Conservation (phyloP, 768 basidiomycete genomes). For the Pulveroboletus frians region DNA sequence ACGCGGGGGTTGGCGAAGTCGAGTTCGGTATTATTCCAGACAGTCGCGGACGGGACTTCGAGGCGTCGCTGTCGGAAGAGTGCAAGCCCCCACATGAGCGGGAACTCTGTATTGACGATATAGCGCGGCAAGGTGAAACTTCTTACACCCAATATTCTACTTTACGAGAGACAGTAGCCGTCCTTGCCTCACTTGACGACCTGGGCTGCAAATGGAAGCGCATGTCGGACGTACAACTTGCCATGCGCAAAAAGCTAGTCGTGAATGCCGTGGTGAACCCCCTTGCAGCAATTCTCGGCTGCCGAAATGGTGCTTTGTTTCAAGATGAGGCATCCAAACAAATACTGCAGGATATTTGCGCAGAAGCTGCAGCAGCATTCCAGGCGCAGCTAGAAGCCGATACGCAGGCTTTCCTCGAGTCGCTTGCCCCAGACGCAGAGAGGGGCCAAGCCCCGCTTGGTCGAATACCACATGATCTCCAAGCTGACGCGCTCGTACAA, state of each 20-base stretch:
- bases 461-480: slow-evolving; percentile 45
- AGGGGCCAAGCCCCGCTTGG: slow-evolving; percentile 27
- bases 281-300: slow-evolving; percentile 74
- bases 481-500: slow-evolving; percentile 39
- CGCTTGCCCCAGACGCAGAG: slow-evolving; percentile 22
- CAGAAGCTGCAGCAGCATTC: slow-evolving; percentile 68
- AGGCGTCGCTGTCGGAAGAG: slow-evolving; percentile 43
- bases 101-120: slow-evolving; percentile 47
- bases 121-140: slow-evolving; percentile 36
- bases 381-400: slow-evolving; percentile 44
- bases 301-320: slow-evolving; percentile 75
- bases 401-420: slow-evolving; percentile 20
- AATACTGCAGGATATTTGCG: slow-evolving; percentile 52
- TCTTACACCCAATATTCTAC: slow-evolving; percentile 45
- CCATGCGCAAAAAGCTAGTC: slow-evolving; percentile 75
- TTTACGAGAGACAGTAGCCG: slow-evolving; percentile 64
- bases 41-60: slow-evolving; percentile 55
- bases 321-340: slow-evolving; percentile 36
- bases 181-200: slow-evolving; percentile 48
- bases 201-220: slow-evolving; percentile 64
- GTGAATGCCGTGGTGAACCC: slow-evolving; percentile 82
- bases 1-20: slow-evolving; percentile 65
- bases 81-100: slow-evolving; percentile 34
- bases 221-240: slow-evolving; percentile 58
- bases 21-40: slow-evolving; percentile 81